Evolutionary conservation across 805 yeast species (phyloP), one percentile per base, ranked within the genome.

Genomic region (Candida sphagnicola): DNA sequence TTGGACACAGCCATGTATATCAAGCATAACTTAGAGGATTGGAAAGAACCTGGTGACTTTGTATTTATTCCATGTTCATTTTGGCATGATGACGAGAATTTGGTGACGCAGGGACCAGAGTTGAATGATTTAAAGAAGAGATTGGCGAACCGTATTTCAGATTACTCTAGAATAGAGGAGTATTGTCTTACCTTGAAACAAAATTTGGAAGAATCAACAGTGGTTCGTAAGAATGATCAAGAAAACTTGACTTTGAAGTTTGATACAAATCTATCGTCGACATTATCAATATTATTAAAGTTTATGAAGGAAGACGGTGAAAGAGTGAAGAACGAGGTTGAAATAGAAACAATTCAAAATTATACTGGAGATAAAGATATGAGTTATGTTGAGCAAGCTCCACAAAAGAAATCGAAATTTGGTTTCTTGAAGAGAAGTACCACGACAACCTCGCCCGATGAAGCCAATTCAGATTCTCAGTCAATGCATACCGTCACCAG

Each of bases 71-170:
- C 98, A 1, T 82, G 95, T 18, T 81, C 89, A 21, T 82, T 93
- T 30, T 93, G 99, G 99, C 98, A 91, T 61, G 99, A 93, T 54
- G 97, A 93, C 60, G 96, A 88, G 47, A 66, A 75, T 25, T 73
- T 85, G 52, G 73, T 79, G 1, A 67, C 74, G 4, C 73, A 75
- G 31, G 80, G 75, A 30, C 73, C 70, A 4, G 86, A 80, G 51
- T 62, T 82, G 37, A 67, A 74, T 5, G 77, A 74, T 28, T 62
- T 85, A 53, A 79, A 76, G 54, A 65, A 68, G 40, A 62, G 64
- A 37, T 62, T 85, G 42, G 75, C 75, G 43, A 43, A 50, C 17
- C 59, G 72, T 12, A 53, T 64, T 18, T 42, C 54, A 3, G 59
- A 59, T 15, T 75, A 72, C 47, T 60, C 69, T 18, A 61, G 49